A percentile compares a stretch with the other conserved stretches of the same genome.
phyloP scores from a whole-genome alignment of 805 yeast genomes.

The Torulaspora gathmanii region DNA sequence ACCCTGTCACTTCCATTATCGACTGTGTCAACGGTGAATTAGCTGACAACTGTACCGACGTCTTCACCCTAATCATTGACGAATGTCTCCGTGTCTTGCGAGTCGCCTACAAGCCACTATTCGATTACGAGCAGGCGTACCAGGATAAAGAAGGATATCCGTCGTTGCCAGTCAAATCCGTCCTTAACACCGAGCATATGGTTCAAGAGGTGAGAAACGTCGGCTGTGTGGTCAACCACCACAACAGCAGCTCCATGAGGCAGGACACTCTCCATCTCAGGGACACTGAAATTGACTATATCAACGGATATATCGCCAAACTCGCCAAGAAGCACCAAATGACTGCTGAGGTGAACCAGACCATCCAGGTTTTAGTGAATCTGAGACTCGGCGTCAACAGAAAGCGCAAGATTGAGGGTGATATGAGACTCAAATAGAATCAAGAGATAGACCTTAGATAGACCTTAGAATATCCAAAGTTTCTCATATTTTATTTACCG shows the following conservation, averaged over 20 bases:
- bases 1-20: conserved; percentile 73
- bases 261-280: conserved; percentile 51
- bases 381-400: conserved; percentile 33
- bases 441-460: background rate
- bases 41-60: conserved; percentile 42
- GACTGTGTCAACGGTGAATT: conserved; percentile 78
- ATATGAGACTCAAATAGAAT: conserved; percentile 4
- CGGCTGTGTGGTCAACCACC: conserved; percentile 45
- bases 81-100: conserved; percentile 36
- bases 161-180: conserved; percentile 24
- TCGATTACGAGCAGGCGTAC: conserved; percentile 26
- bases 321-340: conserved; percentile 46
- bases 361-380: conserved; percentile 35
- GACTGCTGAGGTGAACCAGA: conserved; percentile 33
- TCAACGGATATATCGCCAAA: conserved; percentile 72
- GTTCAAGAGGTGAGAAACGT: conserved; percentile 36
- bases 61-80: conserved; percentile 35
- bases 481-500: background rate
- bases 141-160: conserved; percentile 28
- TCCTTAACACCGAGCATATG: conserved; percentile 35
- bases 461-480: background rate
- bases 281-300: conserved; percentile 72
- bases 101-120: conserved; percentile 28
- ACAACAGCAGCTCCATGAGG: conserved; percentile 52
- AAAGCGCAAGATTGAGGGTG: conserved; percentile 16